A percentile compares a stretch with the other conserved stretches of the same genome.
Conservation (phyloP, 495 filamentous ascomycete genomes). For the Amniculicola lignicola region DNA sequence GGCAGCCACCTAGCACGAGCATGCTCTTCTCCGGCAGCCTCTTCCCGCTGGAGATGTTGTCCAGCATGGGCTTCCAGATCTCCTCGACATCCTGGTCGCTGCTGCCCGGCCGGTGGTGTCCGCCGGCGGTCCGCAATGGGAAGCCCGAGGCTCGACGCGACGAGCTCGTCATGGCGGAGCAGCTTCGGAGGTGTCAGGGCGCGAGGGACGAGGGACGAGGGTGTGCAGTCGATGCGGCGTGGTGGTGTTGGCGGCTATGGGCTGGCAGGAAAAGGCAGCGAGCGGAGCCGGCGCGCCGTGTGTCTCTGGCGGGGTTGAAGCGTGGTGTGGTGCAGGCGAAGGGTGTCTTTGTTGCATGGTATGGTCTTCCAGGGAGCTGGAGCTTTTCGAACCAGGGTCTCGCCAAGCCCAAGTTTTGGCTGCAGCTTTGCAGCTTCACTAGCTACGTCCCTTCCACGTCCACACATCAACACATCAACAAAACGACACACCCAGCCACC, state of each 20-base stretch:
- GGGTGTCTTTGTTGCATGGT: no score
- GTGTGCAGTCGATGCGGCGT: no score
- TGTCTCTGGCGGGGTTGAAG: no score
- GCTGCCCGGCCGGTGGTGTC: constrained; percentile 33
- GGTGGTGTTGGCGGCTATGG: no score
- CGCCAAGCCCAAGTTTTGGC: neutral
- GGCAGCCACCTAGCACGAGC: constrained; percentile 68
- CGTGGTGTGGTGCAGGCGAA: no score
- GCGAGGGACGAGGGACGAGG: neutral
- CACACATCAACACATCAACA: no score
- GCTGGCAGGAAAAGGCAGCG: no score
- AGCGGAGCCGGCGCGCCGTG: no score
- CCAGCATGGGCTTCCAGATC: constrained; percentile 93
- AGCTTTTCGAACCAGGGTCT: no score
- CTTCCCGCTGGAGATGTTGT: constrained; percentile 85
- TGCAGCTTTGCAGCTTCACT: no score
- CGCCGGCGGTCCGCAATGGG: neutral
- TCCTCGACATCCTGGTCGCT: constrained; percentile 78
- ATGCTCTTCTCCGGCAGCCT: constrained; percentile 89
- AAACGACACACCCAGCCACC: no score
- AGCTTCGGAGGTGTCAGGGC: constrained; percentile 13
- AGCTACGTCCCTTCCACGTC: no score
- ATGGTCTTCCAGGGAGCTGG: neutral
- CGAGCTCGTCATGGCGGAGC: constrained; percentile 26
- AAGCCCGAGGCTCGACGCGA: constrained; percentile 26